Conservation (phyloP, 2,329 filamentous ascomycete genomes). For the Fonsecaea monophora region DNA sequence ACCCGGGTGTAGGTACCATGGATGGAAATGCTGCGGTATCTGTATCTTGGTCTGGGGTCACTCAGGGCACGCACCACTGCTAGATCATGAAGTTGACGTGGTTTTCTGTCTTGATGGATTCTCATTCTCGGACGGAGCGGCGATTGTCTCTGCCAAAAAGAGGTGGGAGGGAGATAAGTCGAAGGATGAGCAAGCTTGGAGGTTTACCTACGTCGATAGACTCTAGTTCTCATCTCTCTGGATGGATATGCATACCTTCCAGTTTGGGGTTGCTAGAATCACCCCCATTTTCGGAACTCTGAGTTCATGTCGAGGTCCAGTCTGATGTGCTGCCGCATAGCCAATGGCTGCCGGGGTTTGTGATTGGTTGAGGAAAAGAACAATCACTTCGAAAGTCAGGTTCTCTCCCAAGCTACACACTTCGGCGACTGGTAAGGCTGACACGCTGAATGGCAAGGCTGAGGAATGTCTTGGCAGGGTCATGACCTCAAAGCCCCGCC, state of each 20-base stretch:
- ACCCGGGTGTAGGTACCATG: background rate
- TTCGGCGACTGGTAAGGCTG: background rate
- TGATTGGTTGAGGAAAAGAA: too few species aligned
- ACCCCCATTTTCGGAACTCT: too few species aligned
- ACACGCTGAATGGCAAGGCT: background rate
- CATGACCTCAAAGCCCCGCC: slow-evolving; percentile 3
- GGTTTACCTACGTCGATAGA: too few species aligned
- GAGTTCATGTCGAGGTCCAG: background rate
- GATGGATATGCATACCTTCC: too few species aligned
- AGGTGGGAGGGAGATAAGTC: background rate
- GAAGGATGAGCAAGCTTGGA: background rate
- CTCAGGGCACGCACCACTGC: background rate
- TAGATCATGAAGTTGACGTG: background rate
- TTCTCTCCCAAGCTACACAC: too few species aligned
- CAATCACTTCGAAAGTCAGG: too few species aligned
- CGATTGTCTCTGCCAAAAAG: background rate
- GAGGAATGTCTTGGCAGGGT: slow-evolving; percentile 2
- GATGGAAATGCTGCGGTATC: background rate
- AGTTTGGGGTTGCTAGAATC: too few species aligned
- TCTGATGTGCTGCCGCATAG: too few species aligned
- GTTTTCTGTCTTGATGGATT: background rate
- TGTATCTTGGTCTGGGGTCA: background rate
- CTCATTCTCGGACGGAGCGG: background rate
- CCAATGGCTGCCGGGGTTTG: too few species aligned
- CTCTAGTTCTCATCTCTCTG: too few species aligned